Evolutionary conservation across 2,329 filamentous ascomycete genomes (phyloP), one percentile per base, ranked within the genome.

Genomic region (Orbilia brochopaga): DNA sequence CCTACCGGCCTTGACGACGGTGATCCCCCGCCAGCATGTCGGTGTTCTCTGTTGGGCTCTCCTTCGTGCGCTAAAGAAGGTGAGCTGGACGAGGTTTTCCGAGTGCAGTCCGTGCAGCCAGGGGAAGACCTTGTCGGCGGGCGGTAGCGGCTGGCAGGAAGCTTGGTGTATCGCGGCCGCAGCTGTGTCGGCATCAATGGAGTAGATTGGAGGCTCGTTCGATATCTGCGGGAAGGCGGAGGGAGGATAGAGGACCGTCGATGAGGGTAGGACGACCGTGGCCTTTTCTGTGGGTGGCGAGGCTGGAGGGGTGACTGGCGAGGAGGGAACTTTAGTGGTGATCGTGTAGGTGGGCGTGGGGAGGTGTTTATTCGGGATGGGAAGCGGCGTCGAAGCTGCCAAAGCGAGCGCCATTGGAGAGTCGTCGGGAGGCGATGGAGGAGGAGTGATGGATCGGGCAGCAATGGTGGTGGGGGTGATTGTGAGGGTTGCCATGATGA

Each of bases 21-120:
- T 92, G 73, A 97, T 83, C 19, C 88, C 88, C 58, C 94, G 87
- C 76, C 96, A 83, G 78, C 91, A 95, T 76, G 83, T 85, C 0
- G 92, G 91, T 1, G 87, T 87, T 75, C 85, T 88, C 52, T 90
- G 84, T 56, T 89, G 80, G n/a, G 85, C 83, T 72, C 87, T 89
- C 77, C 88, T 88, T 73, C 91, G 86, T 24, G 90, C 88, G 57
- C 88, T 87, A 79, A 99, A 97, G 82, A 97, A 97, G 5, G 90
- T 86, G 73, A 94, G 85, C 78, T 99, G 94, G 60, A 96, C 85
- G 72, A 91, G 87, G 78, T 99, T 99, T 73, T 89, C 86, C 0
- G 90, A 88, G 77, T 97, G 92, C 44, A 97, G 82, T 23, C 94
- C 94, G 80, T 99, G 94, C 23, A 97, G 83, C 94, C 94, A 99